phyloP scores from a whole-genome alignment of 2,329 filamentous ascomycete species.

The Aspergillus sojae region DNA sequence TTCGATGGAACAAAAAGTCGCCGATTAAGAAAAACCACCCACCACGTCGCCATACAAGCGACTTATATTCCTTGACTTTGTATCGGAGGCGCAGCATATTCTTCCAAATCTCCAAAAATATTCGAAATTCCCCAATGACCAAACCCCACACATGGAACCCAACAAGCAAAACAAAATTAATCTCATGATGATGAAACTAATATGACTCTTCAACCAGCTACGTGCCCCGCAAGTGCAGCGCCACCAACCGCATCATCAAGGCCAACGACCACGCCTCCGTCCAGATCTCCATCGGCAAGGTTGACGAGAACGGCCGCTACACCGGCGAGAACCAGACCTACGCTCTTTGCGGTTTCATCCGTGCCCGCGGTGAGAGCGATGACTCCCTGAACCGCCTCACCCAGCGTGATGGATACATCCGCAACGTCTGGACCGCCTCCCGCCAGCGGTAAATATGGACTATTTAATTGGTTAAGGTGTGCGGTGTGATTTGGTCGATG shows the following conservation, averaged over 20 bases:
- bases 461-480: conserved; percentile 6
- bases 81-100: not conserved
- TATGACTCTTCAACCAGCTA: conserved; percentile 61
- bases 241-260: conserved; percentile 99
- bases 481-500: conserved; percentile 23
- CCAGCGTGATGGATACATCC: conserved; percentile 94
- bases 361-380: conserved; percentile 96
- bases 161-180: not conserved
- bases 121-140: not conserved
- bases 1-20: not conserved
- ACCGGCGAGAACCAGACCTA: conserved; percentile 97
- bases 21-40: not conserved
- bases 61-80: too few relatives aligned
- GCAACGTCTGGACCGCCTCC: conserved; percentile 88
- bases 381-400: conserved; percentile 93
- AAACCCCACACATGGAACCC: conserved; percentile 5
- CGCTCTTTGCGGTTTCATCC: conserved; percentile 95
- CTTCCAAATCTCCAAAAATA: not conserved
- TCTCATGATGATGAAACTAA: conserved; percentile 8
- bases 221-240: conserved; percentile 98
- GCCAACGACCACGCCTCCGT: conserved; percentile 99
- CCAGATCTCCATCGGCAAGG: conserved; percentile 95
- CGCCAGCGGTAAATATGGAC: conserved; percentile 52
- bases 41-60: not conserved
- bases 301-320: conserved; percentile 97